Evolutionary conservation across 371 early-diverging fungal genomes (phyloP), one percentile per base, ranked within the genome.

Genomic region (Dichotomocladium elegans): DNA sequence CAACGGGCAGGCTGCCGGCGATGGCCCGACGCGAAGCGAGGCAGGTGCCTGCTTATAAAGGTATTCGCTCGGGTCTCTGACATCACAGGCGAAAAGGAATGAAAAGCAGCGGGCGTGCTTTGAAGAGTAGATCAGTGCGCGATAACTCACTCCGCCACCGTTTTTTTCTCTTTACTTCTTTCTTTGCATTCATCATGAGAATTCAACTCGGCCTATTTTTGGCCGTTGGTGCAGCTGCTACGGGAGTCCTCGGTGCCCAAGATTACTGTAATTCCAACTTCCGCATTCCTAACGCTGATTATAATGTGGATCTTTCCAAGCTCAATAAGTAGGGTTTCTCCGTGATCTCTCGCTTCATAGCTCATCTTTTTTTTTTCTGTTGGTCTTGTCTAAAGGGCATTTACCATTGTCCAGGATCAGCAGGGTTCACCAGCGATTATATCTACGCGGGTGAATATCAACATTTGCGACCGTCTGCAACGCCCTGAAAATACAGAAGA

Each of bases 231-330:
- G 44, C 46, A 35, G n/a, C n/a, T n/a, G 54, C 54, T 12, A 27
- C 46, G 5, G 28, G 46, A 26, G 30, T 34, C 11, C 26, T 58
- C 10, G 52, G 30, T 15, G 52, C 41, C 9, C 58, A 58, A 29
- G 41, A 34, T 5, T 58, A 51, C 37, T 58, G 58, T 25, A 49
- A 58, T 30, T 19, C 34, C 15, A 37, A 46, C 10, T 51, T 40
- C 14, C 46, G 47, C 17, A 42, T 44, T 28, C 31, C 33, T 4
- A 19, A n/a, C 17, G 41, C 17, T 3, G 49, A 51, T 24, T 44
- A 51, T 33, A 34, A 33, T n/a, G 41, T 58, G 22, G 58, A 58
- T 58, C 45, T 58, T 22, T 58, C 58, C n/a, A 58, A 51, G 41
- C 19, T 58, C 41, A 58, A 58, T 26, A 58, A 43, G 58, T 58